phyloP scores from a whole-genome alignment of 2,329 filamentous ascomycete genomes.

The Aureobasidium lini region DNA sequence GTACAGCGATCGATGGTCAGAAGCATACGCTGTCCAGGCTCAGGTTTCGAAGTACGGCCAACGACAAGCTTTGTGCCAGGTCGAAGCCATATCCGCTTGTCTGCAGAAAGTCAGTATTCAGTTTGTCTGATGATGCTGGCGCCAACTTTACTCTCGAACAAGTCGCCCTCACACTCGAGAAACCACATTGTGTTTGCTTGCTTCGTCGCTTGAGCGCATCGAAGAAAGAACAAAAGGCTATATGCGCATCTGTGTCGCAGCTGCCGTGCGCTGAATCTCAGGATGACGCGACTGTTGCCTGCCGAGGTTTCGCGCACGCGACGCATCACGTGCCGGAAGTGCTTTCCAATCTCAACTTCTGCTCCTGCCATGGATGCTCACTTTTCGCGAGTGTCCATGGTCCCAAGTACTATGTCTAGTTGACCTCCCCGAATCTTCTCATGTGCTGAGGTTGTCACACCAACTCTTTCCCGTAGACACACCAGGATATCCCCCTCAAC shows the following conservation, averaged over 20 bases:
- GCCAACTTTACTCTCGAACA: slow-evolving; percentile 40
- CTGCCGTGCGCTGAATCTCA: neutral
- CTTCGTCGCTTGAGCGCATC: neutral
- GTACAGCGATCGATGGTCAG: neutral
- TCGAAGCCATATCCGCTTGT: slow-evolving; percentile 71
- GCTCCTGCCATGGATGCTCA: neutral
- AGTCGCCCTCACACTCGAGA: slow-evolving; percentile 46
- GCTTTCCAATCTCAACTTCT: neutral
- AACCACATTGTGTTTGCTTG: slow-evolving; percentile 40
- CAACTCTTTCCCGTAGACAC: too few relatives aligned
- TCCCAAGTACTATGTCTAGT: too few relatives aligned
- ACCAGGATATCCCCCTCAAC: too few relatives aligned
- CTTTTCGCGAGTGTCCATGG: too few relatives aligned
- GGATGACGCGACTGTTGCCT: slow-evolving; percentile 12
- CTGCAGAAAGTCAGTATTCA: slow-evolving; percentile 33
- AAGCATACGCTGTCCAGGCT: slow-evolving; percentile 1
- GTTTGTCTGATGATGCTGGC: neutral
- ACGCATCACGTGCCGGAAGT: neutral
- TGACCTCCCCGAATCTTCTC: too few relatives aligned
- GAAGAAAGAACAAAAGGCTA: neutral
- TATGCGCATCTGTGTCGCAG: neutral
- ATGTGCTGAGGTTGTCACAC: too few relatives aligned
- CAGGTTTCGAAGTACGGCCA: slow-evolving; percentile 56
- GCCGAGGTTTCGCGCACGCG: slow-evolving; percentile 8
- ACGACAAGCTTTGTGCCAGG: slow-evolving; percentile 82